Evolutionary conservation across 306 rosid species (phyloP), one percentile per base, ranked within the genome.

Genomic region (Inga leiocalycina): DNA sequence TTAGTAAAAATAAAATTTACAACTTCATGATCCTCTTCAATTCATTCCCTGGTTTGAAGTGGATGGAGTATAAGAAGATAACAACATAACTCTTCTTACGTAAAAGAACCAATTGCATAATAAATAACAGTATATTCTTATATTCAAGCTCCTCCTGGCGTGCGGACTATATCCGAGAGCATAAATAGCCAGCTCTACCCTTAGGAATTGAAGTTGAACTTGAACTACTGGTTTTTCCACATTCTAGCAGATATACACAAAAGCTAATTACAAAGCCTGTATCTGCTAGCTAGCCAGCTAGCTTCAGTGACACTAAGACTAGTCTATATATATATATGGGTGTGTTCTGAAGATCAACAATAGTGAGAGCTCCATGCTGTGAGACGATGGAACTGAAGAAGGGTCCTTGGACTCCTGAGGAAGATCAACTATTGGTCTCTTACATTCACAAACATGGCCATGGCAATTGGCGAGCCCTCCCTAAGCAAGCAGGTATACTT

Each of bases 351-450:
- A 49, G 34, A 59, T 57, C 24, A 20, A 81, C 81, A 9, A 96
- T 97, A 98, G 99, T 82, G 88, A 88, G 99, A 89, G 93, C 97
- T 88, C 97, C 99, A 81, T 97, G 99, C 89, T 94, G 99, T 82
- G 97, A 92, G 59, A 97, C 94, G 83, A 89, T 89, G 93, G 99
- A 98, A 41, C 44, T 97, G 79, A 97, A 92, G 83, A 97, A 84
- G 73, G 99, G 99, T 75, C 97, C 99, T 22, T 97, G 99, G 99
- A 87, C 94, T 35, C 46, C 90, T 20, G 94, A 97, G 39, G 99
- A 97, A 91, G 98, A 97, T 81, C 88, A 89, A 71, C 81, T 94
- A 77, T 87, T 97, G 78, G 80, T 68, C 3, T 89, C 94, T 70
- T 92, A 82, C 83, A 85, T 97, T 59, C 79, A 90, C 10, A 80